Evolutionary conservation across 2,329 filamentous ascomycete species (phyloP), one percentile per base, ranked within the genome.

Genomic region (Penicillium sp.): DNA sequence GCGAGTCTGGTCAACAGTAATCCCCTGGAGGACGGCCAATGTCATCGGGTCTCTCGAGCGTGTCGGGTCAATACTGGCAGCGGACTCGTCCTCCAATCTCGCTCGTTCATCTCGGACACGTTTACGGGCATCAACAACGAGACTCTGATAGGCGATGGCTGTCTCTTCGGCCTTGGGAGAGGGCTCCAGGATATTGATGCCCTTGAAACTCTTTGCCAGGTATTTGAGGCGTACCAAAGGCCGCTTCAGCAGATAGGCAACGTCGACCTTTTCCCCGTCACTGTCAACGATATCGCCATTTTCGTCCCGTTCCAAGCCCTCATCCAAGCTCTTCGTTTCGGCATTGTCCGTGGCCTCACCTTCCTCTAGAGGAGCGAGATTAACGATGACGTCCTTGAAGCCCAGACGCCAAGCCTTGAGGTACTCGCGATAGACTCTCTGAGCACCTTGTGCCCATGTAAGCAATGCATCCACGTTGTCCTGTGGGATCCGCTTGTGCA

Each of bases 331-430:
- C 55, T 77, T 77, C 4, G 74, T 72, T 11, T 77, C 73, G 29
- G 74, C 69, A 44, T 66, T 64, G 7, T 62, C 53, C 11, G 56
- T 55, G 2, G 64, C 66, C 12, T 88, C 76, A 58, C 86, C 84
- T 18, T 87, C 85, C 46, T 84, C 75, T 4, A 83, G 81, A 7
- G 89, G 88, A 1, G 89, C 90, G 29, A 97, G 81, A 65, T 95
- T 97, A 60, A 99, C 89, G 41, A 97, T 84, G 16, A 99, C 83
- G 65, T 95, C 91, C 63, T 95, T 88, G 69, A 97, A 99, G 0
- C 93, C 93, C 40, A 97, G 79, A 27, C 90, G 81, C 93, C 93
- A 99, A 7, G 87, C 84, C 63, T 83, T 83, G 28, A 97, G 78
- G 66, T 97, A 99, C 63, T 89, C 85, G 53, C 83, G 78, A 66